phyloP scores from a whole-genome alignment of 78 protist genomes.

The Tieghemostelium lacteum region DNA sequence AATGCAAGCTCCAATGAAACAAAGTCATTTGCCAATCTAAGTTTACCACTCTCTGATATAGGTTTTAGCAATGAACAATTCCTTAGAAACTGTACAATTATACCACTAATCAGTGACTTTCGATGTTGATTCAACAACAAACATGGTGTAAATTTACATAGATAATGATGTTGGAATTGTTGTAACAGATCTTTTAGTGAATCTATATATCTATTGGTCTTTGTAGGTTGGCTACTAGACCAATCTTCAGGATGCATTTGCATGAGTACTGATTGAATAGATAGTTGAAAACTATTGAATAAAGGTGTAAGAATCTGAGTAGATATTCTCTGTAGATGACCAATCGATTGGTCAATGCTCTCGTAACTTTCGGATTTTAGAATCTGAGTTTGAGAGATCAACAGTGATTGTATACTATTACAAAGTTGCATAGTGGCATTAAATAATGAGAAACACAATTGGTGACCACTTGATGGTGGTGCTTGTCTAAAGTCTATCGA shows the following conservation, averaged over 20 bases:
- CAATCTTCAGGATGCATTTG: conserved; percentile 45
- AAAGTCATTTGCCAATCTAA: conserved; percentile 43
- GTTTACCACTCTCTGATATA: conserved; percentile 45
- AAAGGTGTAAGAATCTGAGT: conserved; percentile 28
- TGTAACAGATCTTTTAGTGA: neutral
- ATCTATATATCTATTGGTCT: conserved; percentile 13
- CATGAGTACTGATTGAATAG: conserved; percentile 4
- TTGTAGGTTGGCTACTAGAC: neutral
- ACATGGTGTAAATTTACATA: conserved; percentile 40
- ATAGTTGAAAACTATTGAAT: no score
- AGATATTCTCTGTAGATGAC: neutral
- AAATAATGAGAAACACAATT: conserved; percentile 7
- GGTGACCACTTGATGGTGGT: neutral
- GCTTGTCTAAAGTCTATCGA: neutral
- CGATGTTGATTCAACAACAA: neutral
- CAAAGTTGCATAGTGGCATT: conserved; percentile 33
- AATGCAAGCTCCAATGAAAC: conserved; percentile 34
- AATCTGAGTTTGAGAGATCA: conserved; percentile 16
- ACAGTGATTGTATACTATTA: conserved; percentile 21
- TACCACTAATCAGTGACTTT: neutral
- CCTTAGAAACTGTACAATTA: conserved; percentile 9
- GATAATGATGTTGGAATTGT: conserved; percentile 22
- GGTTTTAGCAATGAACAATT: conserved; percentile 39
- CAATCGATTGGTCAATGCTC: conserved; percentile 23
- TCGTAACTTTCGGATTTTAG: neutral